Evolutionary conservation across 345 rosid genomes (phyloP), one percentile per base, ranked within the genome.

Genomic region (Eucalyptus brandiana): DNA sequence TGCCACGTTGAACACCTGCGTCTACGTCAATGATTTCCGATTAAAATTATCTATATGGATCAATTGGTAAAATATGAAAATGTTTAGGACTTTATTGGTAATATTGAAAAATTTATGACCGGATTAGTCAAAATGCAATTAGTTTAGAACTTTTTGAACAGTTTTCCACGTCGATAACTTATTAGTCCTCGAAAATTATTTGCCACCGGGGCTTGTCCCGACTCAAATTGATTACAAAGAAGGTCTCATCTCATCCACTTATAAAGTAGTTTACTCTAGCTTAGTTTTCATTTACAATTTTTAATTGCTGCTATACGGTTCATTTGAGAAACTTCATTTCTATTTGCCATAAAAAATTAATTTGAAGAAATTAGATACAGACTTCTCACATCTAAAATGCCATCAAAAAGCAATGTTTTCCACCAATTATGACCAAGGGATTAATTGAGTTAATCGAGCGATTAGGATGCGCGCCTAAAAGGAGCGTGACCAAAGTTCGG

Each of bases 1-100:
- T 2, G 6, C 62, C 30, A 56, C 1, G 3, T 56, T 24, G 6
- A 56, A 56, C 0, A 3, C 30, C 0, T 19, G 1, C 6, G 0
- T 24, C 12, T 10, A 54, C 12, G 0, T 56, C 6, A 24, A 26
- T 11, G 13, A 56, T 56, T 56, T 56, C 3, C 1, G 3, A 13
- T 11, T 56, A 56, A 56, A 56, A 24, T 56, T 56, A 24, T 56
- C 1, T 0, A 56, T 53, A 56, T 56, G 62, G 30, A 56, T 56
- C 8, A 56, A 23, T 56, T 24, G 14, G 30, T 23, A 56, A 56
- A 56, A 24, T 23, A 5, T 56, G 14, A 56, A 56, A 56, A 21
- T 53, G 2, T 53, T 19, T 53, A 53, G 5, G 11, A 8, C 5
- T 53, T 0, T 53, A 53, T 53, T 53, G 11, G 26, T 53, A 53